Base-by-base conservation (phyloP, 345 rosid genomes). In the Angophora floribunda region DNA sequence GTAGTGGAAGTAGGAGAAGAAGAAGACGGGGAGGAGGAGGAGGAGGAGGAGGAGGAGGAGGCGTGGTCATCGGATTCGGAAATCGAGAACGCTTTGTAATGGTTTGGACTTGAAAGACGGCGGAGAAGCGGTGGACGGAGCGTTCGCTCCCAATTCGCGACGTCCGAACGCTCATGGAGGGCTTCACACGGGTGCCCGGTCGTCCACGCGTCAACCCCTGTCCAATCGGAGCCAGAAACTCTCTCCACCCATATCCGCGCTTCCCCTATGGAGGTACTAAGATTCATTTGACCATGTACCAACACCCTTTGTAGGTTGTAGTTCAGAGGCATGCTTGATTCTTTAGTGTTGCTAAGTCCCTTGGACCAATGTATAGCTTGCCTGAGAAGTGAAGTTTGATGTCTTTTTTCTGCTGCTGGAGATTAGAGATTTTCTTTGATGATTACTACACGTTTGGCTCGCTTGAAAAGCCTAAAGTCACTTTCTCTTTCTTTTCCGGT, bases 171-270 rank as follows among this genome's bases (percentile, higher is more conserved):
- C 21, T 52, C 55, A 52, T 52, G 55, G 2, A 52, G 21, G 19
- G 65, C 88, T 92, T 51, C 96, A 95, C 89, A 89, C 97, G 19
- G 96, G 96, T 1, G 92, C 91, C 55, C 94, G 89, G 52, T 90
- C 94, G 0, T 95, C 96, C 1, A 55, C 98, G 11, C 95, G 96
- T 47, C 99, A 97, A n/a, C 99, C 99, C 80, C 93, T 94, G 49
- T 92, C 99, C 3, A 96, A 96, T 51, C 94, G 94, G 53, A 96
- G 93, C n/a, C 99, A 96, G 93, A 96, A 93, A 92, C 96, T 96
- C 89, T 75, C 95, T 36, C 4, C 85, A 88, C 90, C 89, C 99
- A 94, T 87, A 95, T 97, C 86, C 96, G 97, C 45, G 97, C 98
- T 87, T 95, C 98, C 36, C 98, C 97, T 59, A 88, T 96, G 57